These are phyloP conservation scores for Pogostemon cablin DNA, from an alignment of 257 asterid genomes.

Conservation along the genomic window DNA sequence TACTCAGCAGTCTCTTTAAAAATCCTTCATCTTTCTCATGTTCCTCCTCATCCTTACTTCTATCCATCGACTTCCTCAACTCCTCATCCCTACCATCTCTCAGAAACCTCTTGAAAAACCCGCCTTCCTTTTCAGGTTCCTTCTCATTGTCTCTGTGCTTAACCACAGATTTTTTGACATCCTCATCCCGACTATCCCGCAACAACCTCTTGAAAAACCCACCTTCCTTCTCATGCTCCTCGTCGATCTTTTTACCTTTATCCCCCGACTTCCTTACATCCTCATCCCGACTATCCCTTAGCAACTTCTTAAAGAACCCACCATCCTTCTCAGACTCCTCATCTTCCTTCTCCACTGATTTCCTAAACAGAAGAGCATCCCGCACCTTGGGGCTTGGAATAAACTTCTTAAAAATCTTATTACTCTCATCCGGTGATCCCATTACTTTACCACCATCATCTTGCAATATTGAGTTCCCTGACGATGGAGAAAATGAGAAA, in stretches of 20 bases:
- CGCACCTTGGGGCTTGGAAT: conserved; percentile 78
- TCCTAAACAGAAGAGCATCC: conserved; percentile 79
- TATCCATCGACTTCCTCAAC: conserved; percentile 56
- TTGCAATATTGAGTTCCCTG: conserved; percentile 51
- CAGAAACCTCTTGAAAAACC: conserved; percentile 73
- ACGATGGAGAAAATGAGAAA: conserved; percentile 56
- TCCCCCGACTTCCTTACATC: conserved; percentile 55
- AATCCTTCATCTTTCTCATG: conserved; percentile 69
- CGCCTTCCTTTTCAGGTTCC: conserved; percentile 65
- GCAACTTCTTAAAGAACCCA: conserved; percentile 76
- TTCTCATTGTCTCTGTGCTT: conserved; percentile 48
- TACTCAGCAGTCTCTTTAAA: conserved; percentile 70
- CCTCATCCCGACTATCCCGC: conserved; percentile 58
- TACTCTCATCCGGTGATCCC: conserved; percentile 69
- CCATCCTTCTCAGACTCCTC: conserved; percentile 75
- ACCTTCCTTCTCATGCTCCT: conserved; percentile 61
- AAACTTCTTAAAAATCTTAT: conserved; percentile 74
- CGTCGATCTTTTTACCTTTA: conserved; percentile 58
- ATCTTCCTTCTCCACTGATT: conserved; percentile 74
- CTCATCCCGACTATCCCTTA: conserved; percentile 80
- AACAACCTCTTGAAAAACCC: conserved; percentile 66
- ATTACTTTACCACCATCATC: conserved; percentile 55
- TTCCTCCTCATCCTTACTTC: conserved; percentile 50
- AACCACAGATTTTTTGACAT: conserved; percentile 37
- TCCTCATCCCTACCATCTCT: conserved; percentile 87